Evolutionary conservation across 2,329 filamentous ascomycete genomes (phyloP).

Genomic region (Rhinocladiella similis): DNA sequence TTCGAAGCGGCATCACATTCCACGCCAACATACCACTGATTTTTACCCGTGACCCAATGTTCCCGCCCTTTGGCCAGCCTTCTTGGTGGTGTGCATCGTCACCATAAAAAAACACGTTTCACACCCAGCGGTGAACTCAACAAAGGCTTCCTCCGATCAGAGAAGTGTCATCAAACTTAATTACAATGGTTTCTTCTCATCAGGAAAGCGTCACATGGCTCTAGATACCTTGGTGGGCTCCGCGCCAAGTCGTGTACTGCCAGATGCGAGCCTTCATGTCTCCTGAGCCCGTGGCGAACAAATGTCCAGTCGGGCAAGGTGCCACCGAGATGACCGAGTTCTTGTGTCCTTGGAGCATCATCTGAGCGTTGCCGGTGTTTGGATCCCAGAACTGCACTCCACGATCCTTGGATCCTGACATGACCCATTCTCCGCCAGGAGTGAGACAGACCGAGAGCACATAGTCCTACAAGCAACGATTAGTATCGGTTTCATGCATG

Average conservation of each 20-base stretch:
- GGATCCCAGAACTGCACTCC: slow-evolving; percentile 99
- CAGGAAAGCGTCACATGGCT: neutral
- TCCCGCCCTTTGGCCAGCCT: neutral
- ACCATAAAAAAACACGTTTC: neutral
- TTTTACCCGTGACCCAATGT: no score
- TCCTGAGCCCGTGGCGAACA: slow-evolving; percentile 94
- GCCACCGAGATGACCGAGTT: slow-evolving; percentile 98
- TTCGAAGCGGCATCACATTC: no score
- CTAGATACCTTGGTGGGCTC: slow-evolving; percentile 17
- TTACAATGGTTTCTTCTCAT: neutral
- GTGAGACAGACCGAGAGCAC: slow-evolving; percentile 94
- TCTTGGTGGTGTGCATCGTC: neutral
- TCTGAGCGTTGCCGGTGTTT: slow-evolving; percentile 84
- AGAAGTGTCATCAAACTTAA: neutral
- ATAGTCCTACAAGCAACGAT: slow-evolving; percentile 67
- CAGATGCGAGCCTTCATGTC: slow-evolving; percentile 98
- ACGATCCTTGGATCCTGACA: slow-evolving; percentile 95
- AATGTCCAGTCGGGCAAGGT: slow-evolving; percentile 80
- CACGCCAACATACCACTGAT: no score
- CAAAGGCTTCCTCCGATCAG: neutral
- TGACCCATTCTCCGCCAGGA: slow-evolving; percentile 91
- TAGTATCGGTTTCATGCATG: slow-evolving; percentile 13
- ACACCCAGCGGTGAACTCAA: neutral
- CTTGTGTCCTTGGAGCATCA: slow-evolving; percentile 99
- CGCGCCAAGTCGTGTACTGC: slow-evolving; percentile 63